These are phyloP conservation scores for Hypoxylon sp. DNA, from an alignment of 2,329 filamentous ascomycete genomes.

Conservation along the genomic window DNA sequence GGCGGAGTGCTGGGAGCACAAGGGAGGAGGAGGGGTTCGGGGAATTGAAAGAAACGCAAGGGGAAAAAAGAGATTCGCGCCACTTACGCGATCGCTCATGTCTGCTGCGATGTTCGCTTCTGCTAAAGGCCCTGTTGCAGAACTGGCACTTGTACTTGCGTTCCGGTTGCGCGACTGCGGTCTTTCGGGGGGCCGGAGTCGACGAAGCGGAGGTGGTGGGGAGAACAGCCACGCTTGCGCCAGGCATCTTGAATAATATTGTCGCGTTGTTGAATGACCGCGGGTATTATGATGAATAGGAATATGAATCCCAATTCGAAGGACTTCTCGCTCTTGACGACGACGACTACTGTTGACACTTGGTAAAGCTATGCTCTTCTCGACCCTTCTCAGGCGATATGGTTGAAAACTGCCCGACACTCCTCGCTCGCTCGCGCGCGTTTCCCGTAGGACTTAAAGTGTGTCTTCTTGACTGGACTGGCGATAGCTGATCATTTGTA, in stretches of 20 bases:
- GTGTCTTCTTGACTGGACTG: slow-evolving; percentile 66
- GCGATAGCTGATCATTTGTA: slow-evolving; percentile 62
- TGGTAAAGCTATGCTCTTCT: slow-evolving; percentile 40
- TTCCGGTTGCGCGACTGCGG: slow-evolving; percentile 77
- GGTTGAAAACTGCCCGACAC: slow-evolving; percentile 67
- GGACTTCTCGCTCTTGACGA: slow-evolving; percentile 36
- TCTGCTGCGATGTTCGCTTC: slow-evolving; percentile 95
- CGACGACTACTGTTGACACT: slow-evolving; percentile 40
- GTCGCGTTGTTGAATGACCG: slow-evolving; percentile 39
- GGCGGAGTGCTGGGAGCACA: slow-evolving; percentile 20
- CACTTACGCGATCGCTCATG: slow-evolving; percentile 98
- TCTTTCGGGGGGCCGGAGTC: slow-evolving; percentile 77
- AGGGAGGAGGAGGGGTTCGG: slow-evolving; percentile 43
- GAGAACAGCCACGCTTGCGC: slow-evolving; percentile 72
- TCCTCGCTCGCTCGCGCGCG: slow-evolving; percentile 68
- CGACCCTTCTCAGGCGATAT: slow-evolving; percentile 59
- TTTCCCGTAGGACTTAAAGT: slow-evolving; percentile 76
- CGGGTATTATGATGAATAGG: slow-evolving; percentile 14
- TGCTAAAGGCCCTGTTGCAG: slow-evolving; percentile 95
- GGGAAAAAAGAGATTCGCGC: slow-evolving; percentile 28
- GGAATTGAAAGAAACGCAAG: slow-evolving; percentile 24
- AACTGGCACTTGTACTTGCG: slow-evolving; percentile 99
- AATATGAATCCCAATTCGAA: slow-evolving; percentile 30
- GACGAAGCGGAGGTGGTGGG: slow-evolving; percentile 69
- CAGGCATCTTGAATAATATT: slow-evolving; percentile 68